Percentiles rank a stretch among this genome's conserved stretches.
Evolutionary conservation across 2,329 filamentous ascomycete species (phyloP).

Genomic region (Emericellopsis cladophorae): DNA sequence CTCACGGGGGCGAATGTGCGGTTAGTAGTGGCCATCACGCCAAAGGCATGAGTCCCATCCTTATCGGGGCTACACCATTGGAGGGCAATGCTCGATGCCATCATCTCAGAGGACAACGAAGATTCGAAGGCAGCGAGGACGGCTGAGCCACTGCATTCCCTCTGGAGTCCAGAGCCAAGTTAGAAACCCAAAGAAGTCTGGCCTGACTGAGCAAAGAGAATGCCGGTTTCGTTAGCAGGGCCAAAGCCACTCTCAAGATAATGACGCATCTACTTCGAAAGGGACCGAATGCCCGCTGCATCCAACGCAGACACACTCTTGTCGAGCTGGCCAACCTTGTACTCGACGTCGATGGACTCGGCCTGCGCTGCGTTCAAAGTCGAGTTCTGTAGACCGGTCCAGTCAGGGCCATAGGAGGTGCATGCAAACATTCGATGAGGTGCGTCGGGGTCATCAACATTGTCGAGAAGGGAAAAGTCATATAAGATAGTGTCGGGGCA

Average conservation of each 20-base stretch:
- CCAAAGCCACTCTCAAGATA: constrained; percentile 13
- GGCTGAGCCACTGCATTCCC: constrained; percentile 10
- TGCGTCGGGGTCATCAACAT: constrained; percentile 13
- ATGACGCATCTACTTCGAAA: constrained; percentile 14
- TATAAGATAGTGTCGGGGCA: constrained; percentile 19
- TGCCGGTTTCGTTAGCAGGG: constrained; percentile 7
- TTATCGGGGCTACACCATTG: constrained; percentile 19
- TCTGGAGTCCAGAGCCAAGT: constrained; percentile 17
- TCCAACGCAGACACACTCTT: constrained; percentile 7
- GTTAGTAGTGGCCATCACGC: constrained; percentile 17
- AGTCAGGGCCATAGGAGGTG: constrained; percentile 8
- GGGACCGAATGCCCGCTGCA: constrained; percentile 8
- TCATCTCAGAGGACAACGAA: constrained; percentile 8
- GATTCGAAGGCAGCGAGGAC: constrained; percentile 15
- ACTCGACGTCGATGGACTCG: constrained; percentile 9
- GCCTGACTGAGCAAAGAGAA: constrained; percentile 16
- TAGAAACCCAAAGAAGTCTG: constrained; percentile 19
- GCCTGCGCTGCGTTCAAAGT: constrained; percentile 3
- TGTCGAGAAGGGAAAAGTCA: constrained; percentile 19
- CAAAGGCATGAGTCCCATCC: constrained; percentile 18
- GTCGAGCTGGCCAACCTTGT: constrained; percentile 14
- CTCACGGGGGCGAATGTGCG: constrained; percentile 17
- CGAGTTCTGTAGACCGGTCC: too few species aligned
- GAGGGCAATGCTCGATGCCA: constrained; percentile 17
- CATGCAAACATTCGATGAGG: constrained; percentile 17